phyloP scores from a whole-genome alignment of 208 protist species.

The Acanthamoeba polyphaga region DNA sequence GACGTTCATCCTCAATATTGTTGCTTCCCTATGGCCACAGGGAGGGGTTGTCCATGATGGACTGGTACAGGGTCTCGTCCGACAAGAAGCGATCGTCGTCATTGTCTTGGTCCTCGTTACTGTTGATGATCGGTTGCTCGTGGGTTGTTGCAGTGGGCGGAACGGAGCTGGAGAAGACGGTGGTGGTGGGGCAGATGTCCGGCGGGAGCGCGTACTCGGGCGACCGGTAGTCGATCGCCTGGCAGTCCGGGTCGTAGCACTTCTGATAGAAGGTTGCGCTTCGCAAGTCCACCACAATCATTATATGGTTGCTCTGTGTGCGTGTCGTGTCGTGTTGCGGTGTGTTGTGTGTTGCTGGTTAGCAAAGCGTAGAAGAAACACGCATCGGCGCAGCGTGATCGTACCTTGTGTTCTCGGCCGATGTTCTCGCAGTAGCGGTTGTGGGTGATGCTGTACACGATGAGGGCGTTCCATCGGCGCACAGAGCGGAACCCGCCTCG shows the following conservation, averaged over 20 bases:
- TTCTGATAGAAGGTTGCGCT: conserved; percentile 63
- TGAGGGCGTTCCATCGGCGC: not conserved
- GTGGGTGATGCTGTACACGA: conserved; percentile 44
- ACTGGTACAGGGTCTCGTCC: not conserved
- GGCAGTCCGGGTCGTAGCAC: conserved; percentile 70
- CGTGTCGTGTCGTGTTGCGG: too few species aligned
- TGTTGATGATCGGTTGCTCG: not conserved
- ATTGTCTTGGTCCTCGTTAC: not conserved
- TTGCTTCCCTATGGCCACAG: not conserved
- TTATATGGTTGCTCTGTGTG: conserved; percentile 59
- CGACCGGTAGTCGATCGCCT: conserved; percentile 59
- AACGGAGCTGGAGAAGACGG: not conserved
- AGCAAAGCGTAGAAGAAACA: too few species aligned
- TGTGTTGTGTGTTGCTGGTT: too few species aligned
- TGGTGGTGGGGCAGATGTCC: not conserved
- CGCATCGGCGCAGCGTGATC: too few species aligned
- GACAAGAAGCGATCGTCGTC: not conserved
- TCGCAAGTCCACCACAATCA: conserved; percentile 67
- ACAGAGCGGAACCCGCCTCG: conserved; percentile 31
- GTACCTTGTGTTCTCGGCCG: conserved; percentile 68
- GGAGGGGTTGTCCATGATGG: not conserved
- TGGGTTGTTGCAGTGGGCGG: not conserved
- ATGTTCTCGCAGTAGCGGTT: conserved; percentile 76
- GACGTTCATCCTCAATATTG: too few species aligned
- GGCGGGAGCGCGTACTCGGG: conserved; percentile 30